phyloP scores from a whole-genome alignment of 345 rosid species.

The Pugionium dolabratum region DNA sequence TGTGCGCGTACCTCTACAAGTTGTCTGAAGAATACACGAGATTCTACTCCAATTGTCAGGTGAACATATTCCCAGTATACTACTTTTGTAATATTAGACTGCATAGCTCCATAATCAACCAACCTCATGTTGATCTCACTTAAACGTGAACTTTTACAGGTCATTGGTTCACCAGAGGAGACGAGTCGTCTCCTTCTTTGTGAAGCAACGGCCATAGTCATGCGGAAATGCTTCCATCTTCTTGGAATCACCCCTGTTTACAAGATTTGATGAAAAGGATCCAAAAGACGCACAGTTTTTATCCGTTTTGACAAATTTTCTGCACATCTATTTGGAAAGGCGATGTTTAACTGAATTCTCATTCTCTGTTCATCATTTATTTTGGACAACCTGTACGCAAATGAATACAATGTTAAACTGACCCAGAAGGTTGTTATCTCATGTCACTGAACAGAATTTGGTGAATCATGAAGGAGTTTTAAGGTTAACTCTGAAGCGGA shows the following conservation, averaged over 20 bases:
- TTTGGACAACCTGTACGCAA: not conserved
- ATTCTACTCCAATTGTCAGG: conserved; percentile 53
- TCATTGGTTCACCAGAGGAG: conserved; percentile 68
- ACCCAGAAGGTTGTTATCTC: not conserved
- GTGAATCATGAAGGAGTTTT: not conserved
- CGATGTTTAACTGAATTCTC: not conserved
- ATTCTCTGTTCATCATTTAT: not conserved
- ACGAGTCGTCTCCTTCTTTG: conserved; percentile 70
- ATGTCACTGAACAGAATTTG: not conserved
- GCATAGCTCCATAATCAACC: not conserved
- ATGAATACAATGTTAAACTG: not conserved
- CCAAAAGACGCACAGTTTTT: conserved; percentile 7
- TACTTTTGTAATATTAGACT: not conserved
- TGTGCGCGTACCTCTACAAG: conserved; percentile 78
- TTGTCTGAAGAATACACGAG: conserved; percentile 67
- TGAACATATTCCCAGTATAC: not conserved
- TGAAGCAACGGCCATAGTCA: conserved; percentile 59
- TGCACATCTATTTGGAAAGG: not conserved
- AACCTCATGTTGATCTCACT: conserved; percentile 3
- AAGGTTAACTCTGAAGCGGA: not conserved
- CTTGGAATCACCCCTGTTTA: conserved; percentile 74
- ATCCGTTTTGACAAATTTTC: not conserved
- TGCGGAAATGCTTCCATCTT: conserved; percentile 77
- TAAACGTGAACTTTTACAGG: conserved; percentile 45
- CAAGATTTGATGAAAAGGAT: conserved; percentile 51